Base-by-base conservation (phyloP, 495 filamentous ascomycete species). In the Xylaria nigripes region DNA sequence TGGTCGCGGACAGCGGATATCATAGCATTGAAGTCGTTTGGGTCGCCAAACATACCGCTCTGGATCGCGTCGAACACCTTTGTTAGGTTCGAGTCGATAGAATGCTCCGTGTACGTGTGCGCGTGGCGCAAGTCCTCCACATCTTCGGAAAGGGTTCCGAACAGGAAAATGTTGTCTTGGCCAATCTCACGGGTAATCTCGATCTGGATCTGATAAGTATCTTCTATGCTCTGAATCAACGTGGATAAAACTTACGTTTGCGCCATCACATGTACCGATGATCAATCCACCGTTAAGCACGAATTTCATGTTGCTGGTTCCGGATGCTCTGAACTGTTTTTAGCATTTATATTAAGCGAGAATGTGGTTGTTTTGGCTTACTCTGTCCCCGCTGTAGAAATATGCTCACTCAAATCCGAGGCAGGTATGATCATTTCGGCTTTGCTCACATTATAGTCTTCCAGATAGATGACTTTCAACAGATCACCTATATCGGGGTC, bases 361-460 rank as follows among this genome's bases (percentile, higher is more conserved):
- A 43, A 36, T 36, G 3, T 9, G 18, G 22, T 5, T n/a, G 48
- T 52, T 32, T 51, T 44, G 3, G 66, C 74, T 68, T 58, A 76
- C 74, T 98, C 93, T 2, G 93, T 98, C 24, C 93, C 93, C 16
- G 93, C 93, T 29, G 93, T 98, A 2, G 93, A 98, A 69, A 98
- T 98, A 67, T 98, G 93, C 75, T 98, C 93, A 70, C 89, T 95
- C 64, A 98, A 84, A 65, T 98, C 93, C 15, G 89, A 95, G 10
- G 93, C 93, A 6, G 93, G 93, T 48, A 83, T 81, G 59, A 98
- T 96, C 57, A 97, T 88, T 72, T 98, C 93, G 15, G 93, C 94
- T 75, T 97, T 97, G 81, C 89, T 95, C 61, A 98, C 93, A 58
- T 98, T 98, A 80, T 98, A 98, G 74, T 98, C 93, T 66, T 93